A percentile compares a stretch with the other conserved stretches of the same genome.
Evolutionary conservation across 75 land plant species (phyloP).

Genomic region (Adiantum capillusveneris): DNA sequence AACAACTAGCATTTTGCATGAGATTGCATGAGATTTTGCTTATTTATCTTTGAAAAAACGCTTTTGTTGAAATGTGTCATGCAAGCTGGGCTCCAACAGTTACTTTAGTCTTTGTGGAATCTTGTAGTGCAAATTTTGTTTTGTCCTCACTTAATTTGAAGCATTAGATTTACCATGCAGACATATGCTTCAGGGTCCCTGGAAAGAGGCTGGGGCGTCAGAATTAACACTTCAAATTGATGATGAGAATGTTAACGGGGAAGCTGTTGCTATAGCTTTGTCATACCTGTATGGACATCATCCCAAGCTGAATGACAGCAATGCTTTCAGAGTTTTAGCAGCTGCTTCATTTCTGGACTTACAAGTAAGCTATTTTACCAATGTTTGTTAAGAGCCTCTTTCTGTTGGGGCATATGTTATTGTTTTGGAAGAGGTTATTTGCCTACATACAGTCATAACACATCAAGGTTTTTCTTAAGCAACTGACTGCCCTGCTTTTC

Average conservation of each 20-base stretch:
- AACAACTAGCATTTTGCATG: no score
- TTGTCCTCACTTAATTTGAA: no score
- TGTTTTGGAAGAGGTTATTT: no score
- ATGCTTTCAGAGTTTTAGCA: conserved; percentile 94
- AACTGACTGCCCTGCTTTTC: background rate
- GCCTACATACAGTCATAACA: no score
- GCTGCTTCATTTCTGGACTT: conserved; percentile 96
- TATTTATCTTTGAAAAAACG: no score
- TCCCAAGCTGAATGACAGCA: conserved; percentile 92
- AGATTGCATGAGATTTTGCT: no score
- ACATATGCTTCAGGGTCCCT: conserved; percentile 94
- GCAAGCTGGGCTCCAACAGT: no score
- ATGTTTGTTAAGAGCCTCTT: no score
- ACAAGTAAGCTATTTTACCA: conserved; percentile 43
- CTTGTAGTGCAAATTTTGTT: no score
- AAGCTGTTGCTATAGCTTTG: conserved; percentile 72
- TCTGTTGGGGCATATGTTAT: no score
- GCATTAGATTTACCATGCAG: conserved; percentile 24
- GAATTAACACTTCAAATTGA: conserved; percentile 69
- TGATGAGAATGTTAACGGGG: conserved; percentile 88
- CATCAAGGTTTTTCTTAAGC: background rate
- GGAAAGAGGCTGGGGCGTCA: conserved; percentile 92
- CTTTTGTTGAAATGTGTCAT: no score
- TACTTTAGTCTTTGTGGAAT: no score
- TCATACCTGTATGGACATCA: conserved; percentile 88